Base-by-base conservation (phyloP, 1,284 basidiomycete species). In the Ceratobasidium papillatum region DNA sequence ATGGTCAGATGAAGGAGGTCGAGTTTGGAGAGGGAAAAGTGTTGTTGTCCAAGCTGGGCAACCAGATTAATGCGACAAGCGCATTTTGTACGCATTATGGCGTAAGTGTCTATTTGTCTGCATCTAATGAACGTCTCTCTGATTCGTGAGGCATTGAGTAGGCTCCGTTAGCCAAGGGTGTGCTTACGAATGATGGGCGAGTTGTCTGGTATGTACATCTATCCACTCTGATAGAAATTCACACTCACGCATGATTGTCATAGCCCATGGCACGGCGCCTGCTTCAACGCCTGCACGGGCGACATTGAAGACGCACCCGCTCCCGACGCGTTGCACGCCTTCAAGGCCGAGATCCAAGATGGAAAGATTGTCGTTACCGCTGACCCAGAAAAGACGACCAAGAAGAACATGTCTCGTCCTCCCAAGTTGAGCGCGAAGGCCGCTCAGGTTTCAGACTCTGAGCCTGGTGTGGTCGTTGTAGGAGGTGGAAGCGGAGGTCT, bases 281-380 rank as follows among this genome's bases (percentile, higher is more conserved):
- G 94, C 84, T 97, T 96, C 87, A 92, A 93, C 78, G 88, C 94
- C 58, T 90, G 89, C 83, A 92, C 88, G 41, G 91, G 91, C 11
- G 91, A 93, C 78, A 92, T 93, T 68, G 95, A 98, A 86, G 95
- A 98, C 81, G 92, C 95, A 0, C 96, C 96, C 8, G 96, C 94
- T 11, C 91, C 95, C 25, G 86, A 90, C 80, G 90, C 91, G n/a
- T 82, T 98, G 58, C 92, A 95, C 82, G 90, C 89, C 1, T 97
- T 95, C 87, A 88, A 90, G 76, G 88, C 89, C 0, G 85, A 89
- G 75, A 85, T 93, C 41, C 84, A 86, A n/a, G 86, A 90, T 75
- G 91, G 90, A 58, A 91, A 94, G 81, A 92, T 98, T 66, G 85
- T 89, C 78, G 94, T 98, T 41, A 91, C 91, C 0, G 95, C 94